Percentiles rank a stretch among this genome's conserved stretches.
Evolutionary conservation across 371 early-diverging fungal genomes (phyloP).

Genomic region (Circinella minor): DNA sequence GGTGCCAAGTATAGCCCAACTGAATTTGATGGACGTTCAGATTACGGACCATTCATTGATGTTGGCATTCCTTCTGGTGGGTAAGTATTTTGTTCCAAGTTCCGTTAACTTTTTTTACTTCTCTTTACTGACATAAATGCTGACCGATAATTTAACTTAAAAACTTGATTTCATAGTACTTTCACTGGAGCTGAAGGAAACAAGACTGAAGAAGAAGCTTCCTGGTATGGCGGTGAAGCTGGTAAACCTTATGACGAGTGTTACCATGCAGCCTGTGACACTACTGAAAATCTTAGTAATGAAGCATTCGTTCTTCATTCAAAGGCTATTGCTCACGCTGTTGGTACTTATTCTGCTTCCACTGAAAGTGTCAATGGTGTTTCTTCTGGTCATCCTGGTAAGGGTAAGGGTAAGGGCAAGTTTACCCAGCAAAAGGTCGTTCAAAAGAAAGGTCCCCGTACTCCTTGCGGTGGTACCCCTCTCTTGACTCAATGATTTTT

Average conservation of each 20-base stretch:
- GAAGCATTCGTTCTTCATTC: slow-evolving; percentile 22
- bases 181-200: slow-evolving; percentile 68
- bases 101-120: no score
- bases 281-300: slow-evolving; percentile 18
- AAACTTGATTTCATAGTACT: slow-evolving; percentile 28
- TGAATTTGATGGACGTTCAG: slow-evolving; percentile 45
- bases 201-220: slow-evolving; percentile 62
- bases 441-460: background rate
- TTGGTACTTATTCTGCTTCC: slow-evolving; percentile 16
- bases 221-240: slow-evolving; percentile 69
- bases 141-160: no score
- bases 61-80: slow-evolving; percentile 61
- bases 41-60: slow-evolving; percentile 48
- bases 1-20: slow-evolving; percentile 34
- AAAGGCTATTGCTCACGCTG: slow-evolving; percentile 20
- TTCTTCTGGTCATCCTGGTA: background rate
- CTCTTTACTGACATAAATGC: no score
- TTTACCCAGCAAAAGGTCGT: background rate
- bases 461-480: background rate
- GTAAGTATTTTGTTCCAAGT: no score
- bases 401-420: background rate
- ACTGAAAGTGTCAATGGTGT: slow-evolving; percentile 19
- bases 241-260: slow-evolving; percentile 70
- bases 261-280: slow-evolving; percentile 53
- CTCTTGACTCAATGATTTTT: background rate